Percentiles rank a stretch among this genome's conserved stretches.
phyloP scores from a whole-genome alignment of 2,329 filamentous ascomycete genomes.

The Cadophora luteo-olivacea region DNA sequence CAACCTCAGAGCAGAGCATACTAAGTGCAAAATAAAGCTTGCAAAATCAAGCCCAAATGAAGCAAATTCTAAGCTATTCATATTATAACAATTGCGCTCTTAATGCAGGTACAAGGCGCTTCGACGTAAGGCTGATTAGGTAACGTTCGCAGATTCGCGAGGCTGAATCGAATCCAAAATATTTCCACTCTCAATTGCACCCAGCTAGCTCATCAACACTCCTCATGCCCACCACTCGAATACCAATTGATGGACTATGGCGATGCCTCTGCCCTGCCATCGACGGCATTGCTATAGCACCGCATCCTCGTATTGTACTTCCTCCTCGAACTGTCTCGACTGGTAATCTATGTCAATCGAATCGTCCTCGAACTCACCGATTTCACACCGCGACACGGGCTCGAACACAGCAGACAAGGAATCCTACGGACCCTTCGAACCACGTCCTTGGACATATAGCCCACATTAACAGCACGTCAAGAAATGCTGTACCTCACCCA shows the following conservation, averaged over 20 bases:
- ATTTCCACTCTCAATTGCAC: not conserved
- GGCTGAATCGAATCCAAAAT: constrained; percentile 24
- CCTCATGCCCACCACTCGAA: constrained; percentile 44
- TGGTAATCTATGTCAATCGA: not conserved
- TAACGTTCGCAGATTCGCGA: constrained; percentile 21
- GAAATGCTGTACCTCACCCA: not conserved
- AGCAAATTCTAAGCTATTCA: not conserved
- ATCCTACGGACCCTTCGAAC: not conserved
- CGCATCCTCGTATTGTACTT: constrained; percentile 1
- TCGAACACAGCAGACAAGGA: constrained; percentile 8
- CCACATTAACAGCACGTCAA: too few species aligned
- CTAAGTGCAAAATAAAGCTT: not conserved
- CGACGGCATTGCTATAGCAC: constrained; percentile 49
- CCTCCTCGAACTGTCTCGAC: not conserved
- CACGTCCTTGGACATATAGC: not conserved
- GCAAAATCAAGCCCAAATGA: constrained; percentile 7
- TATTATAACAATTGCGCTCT: not conserved
- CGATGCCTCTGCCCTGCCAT: constrained; percentile 66
- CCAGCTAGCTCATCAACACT: constrained; percentile 13
- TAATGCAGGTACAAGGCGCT: constrained; percentile 6
- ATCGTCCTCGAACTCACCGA: constrained; percentile 21
- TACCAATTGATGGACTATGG: constrained; percentile 64
- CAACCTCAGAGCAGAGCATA: not conserved
- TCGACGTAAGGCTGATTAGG: constrained; percentile 3
- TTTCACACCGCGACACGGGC: constrained; percentile 29